Evolutionary conservation across 192 early-diverging fungal species (phyloP), one percentile per base, ranked within the genome.

Genomic region (Dissophora globulifera): DNA sequence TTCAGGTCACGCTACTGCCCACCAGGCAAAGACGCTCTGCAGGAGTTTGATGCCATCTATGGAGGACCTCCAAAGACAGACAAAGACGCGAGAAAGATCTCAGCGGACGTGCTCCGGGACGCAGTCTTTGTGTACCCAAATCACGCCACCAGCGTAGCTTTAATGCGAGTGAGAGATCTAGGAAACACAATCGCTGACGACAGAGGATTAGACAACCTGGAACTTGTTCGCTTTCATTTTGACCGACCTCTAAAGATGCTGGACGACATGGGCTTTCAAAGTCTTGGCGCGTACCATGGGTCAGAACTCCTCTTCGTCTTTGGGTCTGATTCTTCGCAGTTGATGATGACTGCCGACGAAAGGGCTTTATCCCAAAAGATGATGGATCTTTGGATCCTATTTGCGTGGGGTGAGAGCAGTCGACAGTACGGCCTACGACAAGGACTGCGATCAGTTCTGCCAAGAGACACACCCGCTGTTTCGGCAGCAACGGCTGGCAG

Each of bases 341-440:
- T 69, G 10, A 33, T 48, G 11, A 27, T 33, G 1, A 43, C 58
- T 17, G 1, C 22, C 1, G 67, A 58, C 5, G 67, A 69, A 26
- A 69, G 55, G 33, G 23, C 10, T n/a, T 43, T 69, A 11, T 61
- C 58, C 13, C 35, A 59, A 7, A 32, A 51, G 22, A 55, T 69
- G 58, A 69, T 69, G 57, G 67, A 60, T 45, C 22, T 54, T 9
- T 69, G 67, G 67, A 55, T 69, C 20, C 12, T 69, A 29, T 69
- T 69, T 48, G 67, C 67, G 8, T 69, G 67, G 67, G 58, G 58
- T 17, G 67, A 69, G 32, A 61, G 35, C 11, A 61, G 58, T 55
- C 50, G 51, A 16, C 58, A 49, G 23, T 56, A 69, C 26, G 51
- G 67, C 1, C 42, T 69, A 17, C 41, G 50, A n/a, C 40, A 53